A percentile compares a stretch with the other conserved stretches of the same genome.
These are phyloP conservation scores for Aristolochia contorta DNA, from an alignment of 164 flowering plant genomes.

Conservation along the genomic window DNA sequence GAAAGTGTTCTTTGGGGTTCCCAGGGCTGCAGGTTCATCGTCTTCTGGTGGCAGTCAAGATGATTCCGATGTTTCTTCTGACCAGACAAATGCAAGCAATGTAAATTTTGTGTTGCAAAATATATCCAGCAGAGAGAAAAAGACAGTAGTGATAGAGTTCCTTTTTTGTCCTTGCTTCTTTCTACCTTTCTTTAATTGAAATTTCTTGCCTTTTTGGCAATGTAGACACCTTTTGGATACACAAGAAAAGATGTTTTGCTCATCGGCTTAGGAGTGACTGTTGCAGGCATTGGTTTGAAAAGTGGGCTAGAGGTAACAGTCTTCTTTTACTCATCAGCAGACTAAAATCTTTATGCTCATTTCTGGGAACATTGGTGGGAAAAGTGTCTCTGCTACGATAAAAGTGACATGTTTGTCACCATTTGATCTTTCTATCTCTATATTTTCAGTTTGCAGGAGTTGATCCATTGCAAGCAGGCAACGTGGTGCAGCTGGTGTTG, in stretches of 20 bases:
- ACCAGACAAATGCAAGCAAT: constrained; percentile 39
- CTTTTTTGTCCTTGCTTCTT: neutral
- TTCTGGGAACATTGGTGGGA: neutral
- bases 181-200: neutral
- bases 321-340: neutral
- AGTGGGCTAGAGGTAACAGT: constrained; percentile 74
- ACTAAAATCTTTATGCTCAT: neutral
- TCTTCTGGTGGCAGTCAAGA: constrained; percentile 24
- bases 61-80: constrained; percentile 23
- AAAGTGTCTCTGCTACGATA: neutral
- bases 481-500: constrained; percentile 80
- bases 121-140: neutral
- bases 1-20: constrained; percentile 15
- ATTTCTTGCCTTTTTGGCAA: too few species aligned
- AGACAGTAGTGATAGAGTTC: too few species aligned
- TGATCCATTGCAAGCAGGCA: constrained; percentile 90
- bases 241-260: constrained; percentile 81
- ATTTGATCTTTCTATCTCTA: neutral
- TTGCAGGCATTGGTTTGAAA: constrained; percentile 58
- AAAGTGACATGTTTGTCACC: neutral
- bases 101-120: neutral
- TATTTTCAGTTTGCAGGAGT: constrained; percentile 68
- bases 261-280: constrained; percentile 76
- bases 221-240: constrained; percentile 75
- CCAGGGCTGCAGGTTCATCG: constrained; percentile 42